Evolutionary conservation across 225 moss, liverwort and hornwort genomes (phyloP).

Genomic region (Polytrichum formosum): DNA sequence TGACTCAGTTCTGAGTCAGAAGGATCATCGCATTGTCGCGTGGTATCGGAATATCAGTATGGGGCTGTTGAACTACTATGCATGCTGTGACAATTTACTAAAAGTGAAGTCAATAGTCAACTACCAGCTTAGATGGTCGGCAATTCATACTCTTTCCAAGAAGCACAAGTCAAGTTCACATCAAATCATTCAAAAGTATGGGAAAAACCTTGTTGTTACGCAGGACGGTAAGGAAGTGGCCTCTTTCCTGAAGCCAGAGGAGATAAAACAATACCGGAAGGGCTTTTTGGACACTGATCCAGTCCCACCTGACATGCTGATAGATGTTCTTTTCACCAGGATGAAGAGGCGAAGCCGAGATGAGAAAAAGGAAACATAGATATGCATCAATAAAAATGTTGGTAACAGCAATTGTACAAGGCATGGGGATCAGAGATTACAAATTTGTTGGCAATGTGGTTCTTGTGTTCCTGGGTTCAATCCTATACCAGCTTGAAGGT

Average conservation of each 20-base stretch:
- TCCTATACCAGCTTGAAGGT: too few relatives aligned
- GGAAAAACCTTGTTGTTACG: conserved; percentile 48
- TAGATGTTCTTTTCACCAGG: conserved; percentile 47
- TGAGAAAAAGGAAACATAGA: conserved; percentile 17
- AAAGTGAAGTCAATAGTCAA: conserved; percentile 64
- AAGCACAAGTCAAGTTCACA: conserved; percentile 64
- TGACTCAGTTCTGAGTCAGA: conserved; percentile 43
- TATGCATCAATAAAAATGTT: not conserved
- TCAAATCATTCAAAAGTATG: conserved; percentile 52
- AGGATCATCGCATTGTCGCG: conserved; percentile 45
- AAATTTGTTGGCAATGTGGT: too few relatives aligned
- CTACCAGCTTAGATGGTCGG: conserved; percentile 63
- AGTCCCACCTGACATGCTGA: conserved; percentile 48
- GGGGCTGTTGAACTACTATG: conserved; percentile 50
- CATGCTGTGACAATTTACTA: conserved; percentile 52
- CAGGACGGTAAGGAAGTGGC: conserved; percentile 34
- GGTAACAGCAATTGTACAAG: too few relatives aligned
- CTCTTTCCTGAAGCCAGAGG: conserved; percentile 40
- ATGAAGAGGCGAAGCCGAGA: conserved; percentile 49
- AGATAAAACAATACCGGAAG: conserved; percentile 47
- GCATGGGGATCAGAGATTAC: too few relatives aligned
- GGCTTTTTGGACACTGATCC: conserved; percentile 42
- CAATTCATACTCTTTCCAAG: conserved; percentile 60
- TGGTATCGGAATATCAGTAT: conserved; percentile 53
- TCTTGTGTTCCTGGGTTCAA: too few relatives aligned